phyloP scores from a whole-genome alignment of 2,329 filamentous ascomycete species.

The Cladophialophora immunda region DNA sequence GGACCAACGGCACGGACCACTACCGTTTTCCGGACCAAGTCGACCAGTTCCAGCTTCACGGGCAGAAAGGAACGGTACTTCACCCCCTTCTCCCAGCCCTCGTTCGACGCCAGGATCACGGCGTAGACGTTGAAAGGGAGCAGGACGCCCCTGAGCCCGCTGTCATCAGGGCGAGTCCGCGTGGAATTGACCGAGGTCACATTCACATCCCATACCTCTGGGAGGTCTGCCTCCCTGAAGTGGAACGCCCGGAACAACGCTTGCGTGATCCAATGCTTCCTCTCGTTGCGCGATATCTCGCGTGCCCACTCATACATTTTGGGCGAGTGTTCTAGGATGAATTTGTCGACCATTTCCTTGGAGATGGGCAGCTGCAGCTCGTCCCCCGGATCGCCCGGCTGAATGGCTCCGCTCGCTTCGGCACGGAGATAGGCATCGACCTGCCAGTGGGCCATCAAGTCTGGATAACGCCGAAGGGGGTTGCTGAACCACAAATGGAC shows the following conservation, averaged over 20 bases:
- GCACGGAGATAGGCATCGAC: slow-evolving; percentile 68
- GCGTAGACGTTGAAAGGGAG: slow-evolving; percentile 28
- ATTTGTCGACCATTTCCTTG: slow-evolving; percentile 55
- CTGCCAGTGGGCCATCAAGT: slow-evolving; percentile 71
- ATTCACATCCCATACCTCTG: slow-evolving; percentile 47
- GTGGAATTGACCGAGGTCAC: slow-evolving; percentile 20
- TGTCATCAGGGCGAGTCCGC: slow-evolving; percentile 22
- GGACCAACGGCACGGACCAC: slow-evolving; percentile 19
- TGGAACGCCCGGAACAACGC: slow-evolving; percentile 67
- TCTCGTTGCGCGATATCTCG: slow-evolving; percentile 37
- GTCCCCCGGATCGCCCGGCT: slow-evolving; percentile 5
- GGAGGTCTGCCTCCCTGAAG: slow-evolving; percentile 62
- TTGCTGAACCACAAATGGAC: slow-evolving; percentile 67
- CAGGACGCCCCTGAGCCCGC: slow-evolving; percentile 29
- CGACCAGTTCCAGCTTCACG: slow-evolving; percentile 22
- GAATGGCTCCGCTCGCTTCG: slow-evolving; percentile 56
- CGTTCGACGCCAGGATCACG: slow-evolving; percentile 12
- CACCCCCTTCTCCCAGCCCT: slow-evolving; percentile 19
- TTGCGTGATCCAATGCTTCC: slow-evolving; percentile 58
- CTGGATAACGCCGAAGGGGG: slow-evolving; percentile 67
- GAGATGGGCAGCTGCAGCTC: slow-evolving; percentile 59
- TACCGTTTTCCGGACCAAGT: slow-evolving; percentile 9
- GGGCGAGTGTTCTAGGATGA: slow-evolving; percentile 55
- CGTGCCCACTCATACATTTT: slow-evolving; percentile 41
- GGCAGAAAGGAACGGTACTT: slow-evolving; percentile 7